Conservation (phyloP, 2,329 filamentous ascomycete genomes). For the Exophiala oligosperma region DNA sequence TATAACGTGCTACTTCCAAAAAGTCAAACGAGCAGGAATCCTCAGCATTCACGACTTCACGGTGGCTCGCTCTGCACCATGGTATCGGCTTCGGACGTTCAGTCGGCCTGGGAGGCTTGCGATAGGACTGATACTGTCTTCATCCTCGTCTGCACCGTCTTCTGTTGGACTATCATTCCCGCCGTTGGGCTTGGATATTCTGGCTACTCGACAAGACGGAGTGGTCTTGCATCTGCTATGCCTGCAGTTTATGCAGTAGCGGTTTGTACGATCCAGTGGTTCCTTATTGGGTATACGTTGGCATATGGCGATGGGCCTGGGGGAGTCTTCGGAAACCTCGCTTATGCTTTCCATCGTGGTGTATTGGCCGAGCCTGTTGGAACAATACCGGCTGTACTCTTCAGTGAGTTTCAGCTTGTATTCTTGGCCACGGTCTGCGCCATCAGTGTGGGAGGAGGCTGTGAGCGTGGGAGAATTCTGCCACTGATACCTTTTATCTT, state of each 20-base stretch:
- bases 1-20: neutral
- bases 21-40: neutral
- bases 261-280: conserved; percentile 54
- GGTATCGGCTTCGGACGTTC: conserved; percentile 38
- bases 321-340: conserved; percentile 47
- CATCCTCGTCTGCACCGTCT: conserved; percentile 52
- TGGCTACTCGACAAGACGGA: conserved; percentile 51
- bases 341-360: conserved; percentile 46
- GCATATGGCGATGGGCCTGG: conserved; percentile 49
- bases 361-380: conserved; percentile 51
- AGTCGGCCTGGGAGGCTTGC: conserved; percentile 52
- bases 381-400: conserved; percentile 52
- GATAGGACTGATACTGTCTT: conserved; percentile 55
- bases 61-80: conserved; percentile 11
- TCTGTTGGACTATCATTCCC: conserved; percentile 55
- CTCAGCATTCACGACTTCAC: neutral
- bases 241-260: conserved; percentile 49
- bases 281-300: conserved; percentile 50
- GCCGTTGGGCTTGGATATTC: conserved; percentile 54
- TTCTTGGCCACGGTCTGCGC: conserved; percentile 49
- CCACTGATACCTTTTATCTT: conserved; percentile 52
- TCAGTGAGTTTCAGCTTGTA: conserved; percentile 54
- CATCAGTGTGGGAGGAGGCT: conserved; percentile 51
- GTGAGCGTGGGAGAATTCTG: conserved; percentile 48
- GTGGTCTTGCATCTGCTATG: conserved; percentile 50